Evolutionary conservation across 176 grass and related monocot genomes (phyloP), one percentile per base, ranked within the genome.

Genomic region (Oryza brachyantha): DNA sequence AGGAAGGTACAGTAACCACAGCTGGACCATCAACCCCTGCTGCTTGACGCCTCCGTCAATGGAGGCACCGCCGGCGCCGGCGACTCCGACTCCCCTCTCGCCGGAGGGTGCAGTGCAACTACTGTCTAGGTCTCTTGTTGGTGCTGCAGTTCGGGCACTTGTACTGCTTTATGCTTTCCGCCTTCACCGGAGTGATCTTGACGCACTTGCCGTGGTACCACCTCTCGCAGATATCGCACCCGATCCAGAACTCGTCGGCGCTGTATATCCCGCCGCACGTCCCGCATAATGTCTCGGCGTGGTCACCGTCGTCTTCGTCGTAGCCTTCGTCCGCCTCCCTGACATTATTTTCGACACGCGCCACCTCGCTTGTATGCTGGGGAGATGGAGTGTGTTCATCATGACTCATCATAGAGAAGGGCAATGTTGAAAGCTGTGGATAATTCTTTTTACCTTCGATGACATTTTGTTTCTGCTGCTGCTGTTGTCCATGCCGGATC

Each of bases 201-300:
- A 99, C 96, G 8, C 96, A 95, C 72, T 99, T 99, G 26, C 96
- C 96, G 6, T 99, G 96, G 34, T 90, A 99, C 96, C 96, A 99
- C 81, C 83, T 92, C 72, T 95, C 92, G 2, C 96, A 99, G 36
- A 93, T 64, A n/a, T 99, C 96, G 10, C 96, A 98, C 1, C 92
- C 90, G 2, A 95, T 99, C 96, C 96, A 95, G 72, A 99, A 99
- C 79, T 99, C 96, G 4, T 91, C 86, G 0, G 96, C 90, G 2
- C 70, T 95, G 45, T 99, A 99, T 61, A 84, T 92, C 4, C 96
- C 96, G 0, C 91, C 93, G 28, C 96, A 96, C 25, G 88, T 90
- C 29, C 96, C 92, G 0, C 96, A 99, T 34, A 99, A 77, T 40
- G 96, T 99, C 82, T 99, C 96, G 0, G 90, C 91, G 86, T 99